Percentiles rank a stretch among this genome's conserved stretches.
phyloP scores from a whole-genome alignment of 2,329 filamentous ascomycete genomes.

The Aspergillus ochraceus region DNA sequence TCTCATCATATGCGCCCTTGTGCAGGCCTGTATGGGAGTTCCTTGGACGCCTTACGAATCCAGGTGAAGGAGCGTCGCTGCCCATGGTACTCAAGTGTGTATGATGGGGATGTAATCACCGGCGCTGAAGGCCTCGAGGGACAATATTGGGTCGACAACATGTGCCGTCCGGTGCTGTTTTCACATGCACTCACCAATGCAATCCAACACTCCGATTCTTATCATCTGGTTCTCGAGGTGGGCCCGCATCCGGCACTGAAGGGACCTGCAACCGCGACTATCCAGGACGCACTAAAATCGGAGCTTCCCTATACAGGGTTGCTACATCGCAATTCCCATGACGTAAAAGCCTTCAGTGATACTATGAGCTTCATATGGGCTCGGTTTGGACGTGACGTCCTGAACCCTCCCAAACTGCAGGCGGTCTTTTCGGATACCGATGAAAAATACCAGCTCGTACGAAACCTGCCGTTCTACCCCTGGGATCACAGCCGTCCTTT shows the following conservation, averaged over 20 bases:
- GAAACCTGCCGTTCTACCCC: neutral
- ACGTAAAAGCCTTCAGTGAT: conserved; percentile 3
- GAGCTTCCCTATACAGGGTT: conserved; percentile 14
- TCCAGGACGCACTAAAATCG: conserved; percentile 16
- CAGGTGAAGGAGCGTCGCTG: neutral
- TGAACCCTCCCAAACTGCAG: conserved; percentile 7
- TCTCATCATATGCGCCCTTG: conserved; percentile 38
- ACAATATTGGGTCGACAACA: conserved; percentile 38
- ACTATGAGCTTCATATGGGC: conserved; percentile 12
- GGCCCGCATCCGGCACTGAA: conserved; percentile 27
- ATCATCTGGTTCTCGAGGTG: conserved; percentile 27
- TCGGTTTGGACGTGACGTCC: neutral
- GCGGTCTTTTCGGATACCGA: neutral
- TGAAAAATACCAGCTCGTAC: neutral
- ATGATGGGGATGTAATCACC: conserved; percentile 32
- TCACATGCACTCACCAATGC: conserved; percentile 21
- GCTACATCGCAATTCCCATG: conserved; percentile 7
- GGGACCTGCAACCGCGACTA: conserved; percentile 16
- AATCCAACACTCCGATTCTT: conserved; percentile 21
- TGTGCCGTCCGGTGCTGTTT: conserved; percentile 36
- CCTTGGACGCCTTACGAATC: conserved; percentile 3
- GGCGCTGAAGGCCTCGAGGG: conserved; percentile 14
- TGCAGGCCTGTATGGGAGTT: conserved; percentile 21
- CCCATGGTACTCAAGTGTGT: conserved; percentile 20
- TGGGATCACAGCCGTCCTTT: neutral